Percentiles rank a stretch among this genome's conserved stretches.
Conservation (phyloP, 2,329 filamentous ascomycete species). For the Aciculosporium take region DNA sequence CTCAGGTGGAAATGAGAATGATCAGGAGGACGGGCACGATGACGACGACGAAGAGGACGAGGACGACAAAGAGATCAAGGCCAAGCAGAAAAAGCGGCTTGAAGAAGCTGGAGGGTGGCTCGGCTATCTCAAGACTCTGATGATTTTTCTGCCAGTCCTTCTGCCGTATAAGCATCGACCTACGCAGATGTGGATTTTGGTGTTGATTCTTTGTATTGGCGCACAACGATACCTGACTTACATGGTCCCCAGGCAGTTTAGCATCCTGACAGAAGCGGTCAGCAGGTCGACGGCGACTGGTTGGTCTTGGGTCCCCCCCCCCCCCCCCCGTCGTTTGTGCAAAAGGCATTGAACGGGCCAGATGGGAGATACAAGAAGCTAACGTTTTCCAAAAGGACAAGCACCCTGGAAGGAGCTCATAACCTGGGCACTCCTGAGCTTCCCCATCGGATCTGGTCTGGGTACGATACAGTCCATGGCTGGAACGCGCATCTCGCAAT, state of each 20-base stretch:
- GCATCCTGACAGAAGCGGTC: conserved; percentile 11
- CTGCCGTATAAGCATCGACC: conserved; percentile 12
- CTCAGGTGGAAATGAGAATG: conserved; percentile 9
- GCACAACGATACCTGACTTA: conserved; percentile 12
- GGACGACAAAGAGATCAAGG: conserved; percentile 12
- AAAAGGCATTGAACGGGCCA: no score
- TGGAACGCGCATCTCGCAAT: conserved; percentile 13
- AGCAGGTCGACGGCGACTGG: conserved; percentile 8
- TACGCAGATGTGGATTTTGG: conserved; percentile 13
- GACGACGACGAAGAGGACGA: conserved; percentile 9
- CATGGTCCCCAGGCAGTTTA: conserved; percentile 14
- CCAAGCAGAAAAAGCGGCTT: conserved; percentile 11
- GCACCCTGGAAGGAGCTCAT: conserved; percentile 7
- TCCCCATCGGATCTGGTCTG: conserved; percentile 4
- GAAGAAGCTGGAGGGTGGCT: conserved; percentile 13
- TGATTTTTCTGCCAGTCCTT: conserved; percentile 14
- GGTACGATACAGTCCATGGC: conserved; percentile 8
- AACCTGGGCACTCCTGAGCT: conserved; percentile 8
- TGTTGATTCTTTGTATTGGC: conserved; percentile 10
- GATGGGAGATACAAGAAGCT: neutral
- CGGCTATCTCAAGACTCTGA: conserved; percentile 12
- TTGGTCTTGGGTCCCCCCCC: conserved; percentile 8
- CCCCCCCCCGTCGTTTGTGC: no score
- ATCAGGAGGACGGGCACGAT: conserved; percentile 9
- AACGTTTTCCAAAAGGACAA: neutral